Conservation (phyloP, 116 monocot species). For the Posidonia oceanica region DNA sequence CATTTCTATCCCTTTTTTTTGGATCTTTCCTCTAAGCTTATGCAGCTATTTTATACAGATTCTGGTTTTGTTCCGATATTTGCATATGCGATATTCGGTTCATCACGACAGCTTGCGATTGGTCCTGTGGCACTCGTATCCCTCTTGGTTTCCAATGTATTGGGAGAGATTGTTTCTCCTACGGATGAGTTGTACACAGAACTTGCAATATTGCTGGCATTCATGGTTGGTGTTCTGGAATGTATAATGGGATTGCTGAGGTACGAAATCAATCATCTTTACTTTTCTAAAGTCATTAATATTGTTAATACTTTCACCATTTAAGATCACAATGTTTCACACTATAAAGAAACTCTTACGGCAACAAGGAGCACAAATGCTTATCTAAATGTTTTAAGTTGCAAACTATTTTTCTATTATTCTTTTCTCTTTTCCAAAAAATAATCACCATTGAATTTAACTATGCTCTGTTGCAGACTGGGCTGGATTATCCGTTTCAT, state of each 20-base stretch:
- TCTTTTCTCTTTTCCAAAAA: too few relatives aligned
- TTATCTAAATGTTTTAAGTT: too few relatives aligned
- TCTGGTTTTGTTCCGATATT: slow-evolving; percentile 88
- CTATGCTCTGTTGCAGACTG: slow-evolving; percentile 41
- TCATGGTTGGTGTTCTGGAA: slow-evolving; percentile 93
- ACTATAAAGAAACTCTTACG: too few relatives aligned
- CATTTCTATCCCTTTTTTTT: background rate
- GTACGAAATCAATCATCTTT: slow-evolving; percentile 18
- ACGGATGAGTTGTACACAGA: slow-evolving; percentile 71
- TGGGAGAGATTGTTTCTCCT: slow-evolving; percentile 63
- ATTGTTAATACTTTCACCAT: too few relatives aligned
- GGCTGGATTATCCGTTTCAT: slow-evolving; percentile 95
- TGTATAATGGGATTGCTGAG: slow-evolving; percentile 90
- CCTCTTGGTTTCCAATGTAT: slow-evolving; percentile 82
- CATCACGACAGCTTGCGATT: slow-evolving; percentile 90
- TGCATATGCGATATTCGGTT: slow-evolving; percentile 87
- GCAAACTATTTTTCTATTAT: too few relatives aligned
- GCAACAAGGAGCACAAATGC: too few relatives aligned
- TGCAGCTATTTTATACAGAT: slow-evolving; percentile 32
- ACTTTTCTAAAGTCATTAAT: background rate
- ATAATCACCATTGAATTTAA: slow-evolving; percentile 1
- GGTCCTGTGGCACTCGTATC: slow-evolving; percentile 95
- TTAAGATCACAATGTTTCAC: too few relatives aligned
- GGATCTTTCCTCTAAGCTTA: background rate
- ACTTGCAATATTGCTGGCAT: slow-evolving; percentile 74